Percentiles rank a stretch among this genome's conserved stretches.
Evolutionary conservation across 179 eudicot species (phyloP).

Genomic region (Camellia oleifera): DNA sequence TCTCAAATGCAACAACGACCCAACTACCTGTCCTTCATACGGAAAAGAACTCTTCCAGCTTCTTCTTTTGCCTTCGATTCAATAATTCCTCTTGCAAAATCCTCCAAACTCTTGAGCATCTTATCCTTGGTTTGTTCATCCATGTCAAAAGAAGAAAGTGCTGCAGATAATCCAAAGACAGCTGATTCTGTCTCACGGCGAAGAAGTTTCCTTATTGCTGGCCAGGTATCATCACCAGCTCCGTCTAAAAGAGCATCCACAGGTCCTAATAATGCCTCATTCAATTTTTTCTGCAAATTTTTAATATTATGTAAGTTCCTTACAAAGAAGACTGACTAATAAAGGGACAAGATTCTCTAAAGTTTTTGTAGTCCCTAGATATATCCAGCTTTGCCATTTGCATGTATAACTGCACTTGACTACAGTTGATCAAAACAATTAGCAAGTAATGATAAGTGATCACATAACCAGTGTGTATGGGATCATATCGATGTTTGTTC

Average conservation of each 20-base stretch:
- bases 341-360: neutral
- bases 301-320: constrained; percentile 5
- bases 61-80: constrained; percentile 92
- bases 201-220: constrained; percentile 79
- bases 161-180: constrained; percentile 59
- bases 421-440: neutral
- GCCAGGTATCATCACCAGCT: constrained; percentile 90
- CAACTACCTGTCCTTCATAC: constrained; percentile 88
- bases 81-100: constrained; percentile 72
- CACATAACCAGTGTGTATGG: neutral
- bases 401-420: neutral
- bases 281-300: constrained; percentile 56
- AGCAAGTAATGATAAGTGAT: neutral
- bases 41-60: constrained; percentile 79
- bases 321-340: neutral
- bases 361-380: neutral
- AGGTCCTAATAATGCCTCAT: constrained; percentile 69
- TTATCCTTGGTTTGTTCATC: constrained; percentile 60
- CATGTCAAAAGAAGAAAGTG: constrained; percentile 80
- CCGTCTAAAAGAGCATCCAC: constrained; percentile 93
- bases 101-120: constrained; percentile 61
- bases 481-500: too few relatives aligned
- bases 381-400: constrained; percentile 2
- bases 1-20: neutral
- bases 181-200: constrained; percentile 72